A percentile compares a stretch with the other conserved stretches of the same genome.
These are phyloP conservation scores for Knufia petricola DNA, from an alignment of 2,329 filamentous ascomycete genomes.

Conservation along the genomic window DNA sequence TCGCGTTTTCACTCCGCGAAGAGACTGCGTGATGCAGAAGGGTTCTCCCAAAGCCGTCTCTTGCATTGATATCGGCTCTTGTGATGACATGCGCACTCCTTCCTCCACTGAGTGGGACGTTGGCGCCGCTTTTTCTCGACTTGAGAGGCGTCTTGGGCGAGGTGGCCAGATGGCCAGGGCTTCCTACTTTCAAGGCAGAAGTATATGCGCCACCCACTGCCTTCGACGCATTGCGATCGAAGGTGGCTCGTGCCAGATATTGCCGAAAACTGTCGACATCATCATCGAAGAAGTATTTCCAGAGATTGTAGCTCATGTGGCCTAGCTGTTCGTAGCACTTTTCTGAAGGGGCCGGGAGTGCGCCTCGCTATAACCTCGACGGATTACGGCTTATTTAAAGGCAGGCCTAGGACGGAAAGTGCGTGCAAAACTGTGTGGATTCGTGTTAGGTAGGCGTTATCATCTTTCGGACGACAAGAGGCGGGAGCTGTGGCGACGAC, in stretches of 20 bases:
- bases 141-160: constrained; percentile 31
- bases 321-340: constrained; percentile 25
- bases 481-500: neutral
- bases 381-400: constrained; percentile 93
- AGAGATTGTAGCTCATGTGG: constrained; percentile 93
- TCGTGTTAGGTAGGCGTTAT: constrained; percentile 7
- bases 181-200: constrained; percentile 29
- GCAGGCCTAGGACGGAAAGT: constrained; percentile 29
- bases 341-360: constrained; percentile 46
- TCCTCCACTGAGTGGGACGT: constrained; percentile 10
- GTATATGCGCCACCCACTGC: constrained; percentile 32
- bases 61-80: constrained; percentile 68
- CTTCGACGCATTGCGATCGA: constrained; percentile 27
- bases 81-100: constrained; percentile 32
- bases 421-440: neutral
- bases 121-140: constrained; percentile 21
- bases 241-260: constrained; percentile 65
- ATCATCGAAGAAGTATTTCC: constrained; percentile 95
- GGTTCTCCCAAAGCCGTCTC: constrained; percentile 71
- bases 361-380: constrained; percentile 82
- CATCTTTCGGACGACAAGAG: neutral
- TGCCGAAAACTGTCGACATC: constrained; percentile 92
- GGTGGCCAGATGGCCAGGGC: constrained; percentile 36
- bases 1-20: constrained; percentile 58
- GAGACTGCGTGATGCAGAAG: constrained; percentile 76